phyloP scores from a whole-genome alignment of 352 stramenopile genomes.

The Aphanomyces cochlioides region DNA sequence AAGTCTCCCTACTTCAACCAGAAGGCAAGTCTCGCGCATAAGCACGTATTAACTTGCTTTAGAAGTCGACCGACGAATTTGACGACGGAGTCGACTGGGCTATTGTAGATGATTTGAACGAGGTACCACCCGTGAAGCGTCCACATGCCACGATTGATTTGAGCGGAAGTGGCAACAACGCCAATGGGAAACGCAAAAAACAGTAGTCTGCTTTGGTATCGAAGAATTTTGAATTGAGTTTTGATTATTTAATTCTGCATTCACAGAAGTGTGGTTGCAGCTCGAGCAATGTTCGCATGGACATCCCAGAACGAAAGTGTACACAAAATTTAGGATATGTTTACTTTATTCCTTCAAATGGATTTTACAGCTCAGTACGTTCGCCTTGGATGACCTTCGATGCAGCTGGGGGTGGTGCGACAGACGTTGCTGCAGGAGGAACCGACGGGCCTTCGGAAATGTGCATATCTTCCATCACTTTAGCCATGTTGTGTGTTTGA shows the following conservation, averaged over 20 bases:
- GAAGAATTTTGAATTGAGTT: too few relatives aligned
- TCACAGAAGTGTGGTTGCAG: too few relatives aligned
- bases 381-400: conserved; percentile 15
- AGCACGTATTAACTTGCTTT: conserved; percentile 1
- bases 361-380: conserved; percentile 22
- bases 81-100: conserved; percentile 28
- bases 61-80: conserved; percentile 23
- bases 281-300: too few relatives aligned
- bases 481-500: conserved; percentile 52
- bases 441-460: conserved; percentile 39
- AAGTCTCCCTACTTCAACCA: conserved; percentile 29
- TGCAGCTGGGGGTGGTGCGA: conserved; percentile 8
- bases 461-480: conserved; percentile 81
- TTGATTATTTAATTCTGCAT: too few relatives aligned
- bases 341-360: too few relatives aligned
- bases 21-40: neutral
- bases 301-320: too few relatives aligned
- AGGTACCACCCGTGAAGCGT: conserved; percentile 1
- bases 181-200: conserved; percentile 7
- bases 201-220: neutral
- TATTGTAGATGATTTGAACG: conserved; percentile 14
- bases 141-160: conserved; percentile 20
- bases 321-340: too few relatives aligned
- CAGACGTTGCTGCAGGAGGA: neutral
- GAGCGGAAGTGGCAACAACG: conserved; percentile 6